Conservation (phyloP, 176 grass and related monocot species). For the Panicum miliaceum region DNA sequence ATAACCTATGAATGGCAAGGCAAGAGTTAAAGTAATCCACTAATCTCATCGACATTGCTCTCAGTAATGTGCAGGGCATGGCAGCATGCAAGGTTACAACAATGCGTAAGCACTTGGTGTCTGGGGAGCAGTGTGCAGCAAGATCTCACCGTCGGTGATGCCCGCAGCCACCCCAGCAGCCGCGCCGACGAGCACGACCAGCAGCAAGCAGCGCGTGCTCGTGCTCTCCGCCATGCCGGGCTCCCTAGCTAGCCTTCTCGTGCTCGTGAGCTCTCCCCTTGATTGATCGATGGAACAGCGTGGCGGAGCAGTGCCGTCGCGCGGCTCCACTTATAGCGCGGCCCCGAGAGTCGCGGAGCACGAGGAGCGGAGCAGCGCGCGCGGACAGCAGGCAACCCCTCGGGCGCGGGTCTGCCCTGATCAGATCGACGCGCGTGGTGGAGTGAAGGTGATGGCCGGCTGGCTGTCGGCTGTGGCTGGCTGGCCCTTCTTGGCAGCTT, state of each 20-base stretch:
- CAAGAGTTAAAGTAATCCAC: not conserved
- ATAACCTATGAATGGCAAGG: not conserved
- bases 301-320: not conserved
- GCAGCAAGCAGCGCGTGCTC: not conserved
- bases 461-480: not conserved
- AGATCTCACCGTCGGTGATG: constrained; percentile 40
- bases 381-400: not conserved
- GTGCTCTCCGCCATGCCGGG: constrained; percentile 7
- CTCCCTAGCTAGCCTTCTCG: not conserved
- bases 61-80: too few relatives aligned
- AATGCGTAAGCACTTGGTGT: not conserved
- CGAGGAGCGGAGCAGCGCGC: not conserved
- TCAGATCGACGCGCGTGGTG: not conserved
- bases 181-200: constrained; percentile 25
- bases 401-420: not conserved
- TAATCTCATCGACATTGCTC: not conserved
- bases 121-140: not conserved
- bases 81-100: not conserved
- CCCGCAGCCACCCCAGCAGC: not conserved
- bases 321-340: constrained; percentile 8
- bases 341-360: constrained; percentile 10
- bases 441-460: not conserved
- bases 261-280: not conserved
- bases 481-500: not conserved
- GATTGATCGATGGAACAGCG: not conserved